Percentiles rank a stretch among this genome's conserved stretches.
Conservation (phyloP, 108 stramenopile species). For the Fragilariopsis cylindrus region DNA sequence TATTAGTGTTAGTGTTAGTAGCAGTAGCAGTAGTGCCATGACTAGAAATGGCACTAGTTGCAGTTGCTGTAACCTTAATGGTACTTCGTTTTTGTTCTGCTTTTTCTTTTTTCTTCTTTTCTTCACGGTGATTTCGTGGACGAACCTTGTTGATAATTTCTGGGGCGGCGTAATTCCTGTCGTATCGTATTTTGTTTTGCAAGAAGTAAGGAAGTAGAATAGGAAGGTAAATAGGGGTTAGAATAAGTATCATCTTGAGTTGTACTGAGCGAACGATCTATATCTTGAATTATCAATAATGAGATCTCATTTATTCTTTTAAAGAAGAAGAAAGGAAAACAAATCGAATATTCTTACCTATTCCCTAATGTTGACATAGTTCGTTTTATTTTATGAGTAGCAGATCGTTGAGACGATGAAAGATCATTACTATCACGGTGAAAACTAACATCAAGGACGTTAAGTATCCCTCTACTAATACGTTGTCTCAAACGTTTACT, state of each 20-base stretch:
- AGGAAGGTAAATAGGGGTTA: too few relatives aligned
- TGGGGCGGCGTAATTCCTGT: constrained; percentile 8
- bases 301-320: too few relatives aligned
- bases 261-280: too few relatives aligned
- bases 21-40: too few relatives aligned
- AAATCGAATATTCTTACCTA: neutral
- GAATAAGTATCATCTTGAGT: too few relatives aligned
- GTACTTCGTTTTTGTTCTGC: neutral
- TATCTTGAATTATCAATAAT: too few relatives aligned
- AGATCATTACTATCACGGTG: neutral
- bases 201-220: too few relatives aligned
- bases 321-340: too few relatives aligned
- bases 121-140: neutral
- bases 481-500: neutral
- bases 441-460: neutral
- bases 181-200: neutral
- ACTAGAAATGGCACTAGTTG: too few relatives aligned
- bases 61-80: too few relatives aligned
- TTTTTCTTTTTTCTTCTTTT: constrained; percentile 1
- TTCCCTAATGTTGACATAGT: constrained; percentile 63
- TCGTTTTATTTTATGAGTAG: neutral
- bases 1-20: too few relatives aligned
- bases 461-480: neutral
- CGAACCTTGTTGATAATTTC: constrained; percentile 12
- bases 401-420: neutral